Base-by-base conservation (phyloP, 768 basidiomycete genomes). In the Suillus paluster region DNA sequence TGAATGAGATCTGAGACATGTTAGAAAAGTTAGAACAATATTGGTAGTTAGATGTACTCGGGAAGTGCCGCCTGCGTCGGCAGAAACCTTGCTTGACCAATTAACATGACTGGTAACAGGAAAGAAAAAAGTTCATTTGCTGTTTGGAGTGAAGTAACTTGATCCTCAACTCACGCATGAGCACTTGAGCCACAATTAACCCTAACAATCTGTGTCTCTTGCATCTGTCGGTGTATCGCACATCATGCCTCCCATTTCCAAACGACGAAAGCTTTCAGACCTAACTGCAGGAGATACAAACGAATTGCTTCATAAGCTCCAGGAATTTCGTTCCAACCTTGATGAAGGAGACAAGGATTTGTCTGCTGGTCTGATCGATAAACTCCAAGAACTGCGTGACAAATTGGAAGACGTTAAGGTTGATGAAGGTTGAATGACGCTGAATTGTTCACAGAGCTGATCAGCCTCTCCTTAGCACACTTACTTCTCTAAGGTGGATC, bases 331-430 rank as follows among this genome's bases (percentile, higher is more conserved):
- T 53, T 39, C 23, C n/a, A 44, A 49, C 39, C 67, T 67, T 25
- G 66, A 67, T 58, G 67, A 64, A 21, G 67, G 60, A 21, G 64
- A 68, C 53, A 60, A 68, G 25, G 64, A 65, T 57, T 57, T 68
- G 30, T 64, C 66, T 42, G 12, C 53, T 36, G 56, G 38, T 25
- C 19, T 66, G 7, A 41, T 57, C 49, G 49, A 39, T 45, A 42
- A 6, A 23, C 53, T 67, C 10, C 63, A 33, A 41, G 34, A 67
- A 42, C 25, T 68, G 19, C 67, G 46, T 44, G 39, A 59, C 39
- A 67, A 64, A 14, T 25, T 46, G 23, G 45, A 46, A 25, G 23
- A 46, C 0, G 12, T 45, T 25, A 15, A 46, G 23, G n/a, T n/a
- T 21, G 42, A 10, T n/a, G n/a, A 44, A n/a, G 42, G 42, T n/a